Base-by-base conservation (phyloP, 768 basidiomycete genomes). In the Suillus weaverae region DNA sequence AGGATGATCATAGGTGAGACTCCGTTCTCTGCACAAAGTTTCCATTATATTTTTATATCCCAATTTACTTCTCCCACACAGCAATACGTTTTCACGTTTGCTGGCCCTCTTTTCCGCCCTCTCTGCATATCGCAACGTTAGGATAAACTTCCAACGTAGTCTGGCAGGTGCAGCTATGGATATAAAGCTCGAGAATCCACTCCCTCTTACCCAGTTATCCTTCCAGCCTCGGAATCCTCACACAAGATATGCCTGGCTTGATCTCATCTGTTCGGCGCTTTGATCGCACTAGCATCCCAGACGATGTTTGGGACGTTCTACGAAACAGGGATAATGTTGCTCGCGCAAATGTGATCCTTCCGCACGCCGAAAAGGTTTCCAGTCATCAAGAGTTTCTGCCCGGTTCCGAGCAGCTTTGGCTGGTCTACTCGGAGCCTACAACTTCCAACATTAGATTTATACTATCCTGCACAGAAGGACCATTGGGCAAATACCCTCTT, bases 331-430 rank as follows among this genome's bases (percentile, higher is more conserved):
- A 54, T 22, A 67, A 78, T 13, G 78, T 80, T 54, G 68, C 67
- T 1, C 68, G 73, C 33, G 76, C 80, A 11, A 86, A 86, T 64
- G 81, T 86, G 59, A 80, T 87, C 56, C 72, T 85, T 2, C 84
- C 82, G 1, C 82, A 83, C 59, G 85, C 86, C 1, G 76, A 82
- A 59, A 81, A 81, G 66, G 73, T 77, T 54, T 69, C 81, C 62
- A 73, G 72, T 26, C 65, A 70, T 51, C 69, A 72, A 10, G 70
- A 75, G 30, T 65, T 67, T n/a, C 41, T 72, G 1, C 62, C 73
- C 36, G 67, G 60, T 30, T 67, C 61, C 43, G 74, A 70, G 36
- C 75, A 78, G 33, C 76, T 85, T 68, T 86, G 85, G 86, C 71
- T 86, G 61, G 67, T 83, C 33, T 85, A 82, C 81, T 79, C 81